Evolutionary conservation across 169 alveolate genomes (phyloP), one percentile per base, ranked within the genome.

Genomic region (Plasmodium gonderi): DNA sequence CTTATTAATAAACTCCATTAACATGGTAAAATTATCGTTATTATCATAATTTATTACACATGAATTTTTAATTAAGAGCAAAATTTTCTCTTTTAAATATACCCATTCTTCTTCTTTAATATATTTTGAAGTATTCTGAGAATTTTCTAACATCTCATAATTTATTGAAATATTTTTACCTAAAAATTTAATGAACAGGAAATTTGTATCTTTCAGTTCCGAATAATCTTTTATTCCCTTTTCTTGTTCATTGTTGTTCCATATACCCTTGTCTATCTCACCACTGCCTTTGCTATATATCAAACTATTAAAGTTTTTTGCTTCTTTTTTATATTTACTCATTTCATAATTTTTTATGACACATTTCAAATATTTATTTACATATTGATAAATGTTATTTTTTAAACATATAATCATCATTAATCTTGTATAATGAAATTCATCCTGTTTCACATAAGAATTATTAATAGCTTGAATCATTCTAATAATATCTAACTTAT

Each of bases 391-490:
- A 17, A 83, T 33, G 20, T 83, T 38, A 83, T 83, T 83, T 42
- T 83, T 83, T 69, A 83, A 83, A 29, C 74, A 83, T 83, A 83
- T 83, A n/a, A 83, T 23, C 92, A 83, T 83, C 92, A 83, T 83
- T 64, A 83, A 72, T 76, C 92, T 42, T 72, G 76, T 31, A 40
- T 23, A 83, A 83, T 83, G 85, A 40, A 44, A 83, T 74, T 83
- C 85, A 54, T 83, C 92, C 20, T 29, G 40, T 20, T 83, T 83
- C 31, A 83, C 42, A 69, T 38, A 60, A 20, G 65, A 83, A 69
- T 72, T 83, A 47, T 83, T 83, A 83, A 83, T 83, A 45, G 83
- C 92, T 83, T 83, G 82, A 45, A 83, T 45, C 26, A 49, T 47
- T 60, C 77, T 83, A 83, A 83, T 60, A 14, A 83, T 51, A 12